A percentile compares a stretch with the other conserved stretches of the same genome.
Conservation (phyloP, 148 eudicot species). For the Polygonum aviculare region DNA sequence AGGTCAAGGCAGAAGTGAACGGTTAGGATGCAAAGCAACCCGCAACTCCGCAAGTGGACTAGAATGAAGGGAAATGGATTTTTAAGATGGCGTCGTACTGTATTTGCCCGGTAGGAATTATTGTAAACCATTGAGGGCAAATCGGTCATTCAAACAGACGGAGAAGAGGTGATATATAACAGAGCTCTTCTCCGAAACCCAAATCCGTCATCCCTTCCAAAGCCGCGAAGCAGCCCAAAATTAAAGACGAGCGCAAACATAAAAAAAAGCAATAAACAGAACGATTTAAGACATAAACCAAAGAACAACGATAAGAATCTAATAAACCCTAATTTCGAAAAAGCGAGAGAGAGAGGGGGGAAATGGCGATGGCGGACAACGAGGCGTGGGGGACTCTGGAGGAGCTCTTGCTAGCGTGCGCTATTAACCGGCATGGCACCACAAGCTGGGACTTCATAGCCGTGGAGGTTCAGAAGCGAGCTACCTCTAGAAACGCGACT, state of each 20-base stretch:
- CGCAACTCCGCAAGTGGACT: not conserved
- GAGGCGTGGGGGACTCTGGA: constrained; percentile 55
- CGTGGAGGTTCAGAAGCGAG: constrained; percentile 33
- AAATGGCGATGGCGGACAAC: constrained; percentile 2
- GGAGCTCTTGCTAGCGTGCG: constrained; percentile 56
- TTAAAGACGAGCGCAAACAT: not conserved
- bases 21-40: not conserved
- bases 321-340: not conserved
- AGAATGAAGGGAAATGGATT: not conserved
- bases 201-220: not conserved
- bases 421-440: constrained; percentile 57
- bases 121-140: not conserved
- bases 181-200: not conserved
- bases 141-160: not conserved
- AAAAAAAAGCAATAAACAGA: not conserved
- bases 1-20: not conserved
- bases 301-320: not conserved
- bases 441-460: constrained; percentile 50
- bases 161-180: not conserved
- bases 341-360: not conserved
- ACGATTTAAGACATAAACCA: not conserved
- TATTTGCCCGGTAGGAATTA: not conserved
- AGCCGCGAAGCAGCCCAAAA: constrained; percentile 5
- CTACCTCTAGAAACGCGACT: not conserved
- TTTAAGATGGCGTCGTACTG: not conserved